Conservation (phyloP, 352 stramenopile genomes). For the Pythium monospermum region DNA sequence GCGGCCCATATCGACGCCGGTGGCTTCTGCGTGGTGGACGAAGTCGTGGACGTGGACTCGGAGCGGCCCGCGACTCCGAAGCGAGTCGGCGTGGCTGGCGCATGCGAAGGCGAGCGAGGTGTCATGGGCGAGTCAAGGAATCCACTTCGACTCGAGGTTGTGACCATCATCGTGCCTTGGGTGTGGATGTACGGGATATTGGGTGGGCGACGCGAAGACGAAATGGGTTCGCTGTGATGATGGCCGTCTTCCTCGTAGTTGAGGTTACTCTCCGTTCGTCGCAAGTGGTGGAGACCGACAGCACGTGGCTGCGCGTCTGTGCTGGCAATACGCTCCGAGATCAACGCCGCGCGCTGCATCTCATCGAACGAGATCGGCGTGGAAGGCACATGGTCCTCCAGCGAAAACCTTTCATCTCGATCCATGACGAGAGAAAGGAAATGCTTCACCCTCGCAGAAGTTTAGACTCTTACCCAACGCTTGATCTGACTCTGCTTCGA, state of each 20-base stretch:
- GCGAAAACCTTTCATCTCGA: too few relatives aligned
- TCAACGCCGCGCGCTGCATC: slow-evolving; percentile 20
- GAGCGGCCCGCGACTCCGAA: slow-evolving; percentile 2
- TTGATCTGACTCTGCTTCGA: too few relatives aligned
- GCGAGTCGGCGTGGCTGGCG: slow-evolving; percentile 13
- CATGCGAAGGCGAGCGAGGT: slow-evolving; percentile 11
- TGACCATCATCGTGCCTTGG: slow-evolving; percentile 14
- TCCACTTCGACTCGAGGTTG: slow-evolving; percentile 5
- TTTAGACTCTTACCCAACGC: too few relatives aligned
- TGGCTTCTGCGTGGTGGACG: slow-evolving; percentile 3
- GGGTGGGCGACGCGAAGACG: too few relatives aligned
- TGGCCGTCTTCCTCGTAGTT: slow-evolving; percentile 3
- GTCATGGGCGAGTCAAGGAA: slow-evolving; percentile 10
- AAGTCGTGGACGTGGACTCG: slow-evolving; percentile 12
- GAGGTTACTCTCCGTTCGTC: slow-evolving; percentile 3
- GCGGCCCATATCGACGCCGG: slow-evolving; percentile 16
- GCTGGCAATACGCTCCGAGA: slow-evolving; percentile 21
- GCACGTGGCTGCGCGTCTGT: slow-evolving; percentile 16
- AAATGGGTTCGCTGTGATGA: slow-evolving; percentile 4
- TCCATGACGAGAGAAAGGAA: too few relatives aligned
- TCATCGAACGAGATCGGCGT: slow-evolving; percentile 22
- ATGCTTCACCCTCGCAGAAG: too few relatives aligned
- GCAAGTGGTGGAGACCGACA: slow-evolving; percentile 17
- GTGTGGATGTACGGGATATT: slow-evolving; percentile 18
- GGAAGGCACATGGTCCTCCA: slow-evolving; percentile 20